Evolutionary conservation across 176 grass and related monocot species (phyloP), one percentile per base, ranked within the genome.

Genomic region (Carex kokanica): DNA sequence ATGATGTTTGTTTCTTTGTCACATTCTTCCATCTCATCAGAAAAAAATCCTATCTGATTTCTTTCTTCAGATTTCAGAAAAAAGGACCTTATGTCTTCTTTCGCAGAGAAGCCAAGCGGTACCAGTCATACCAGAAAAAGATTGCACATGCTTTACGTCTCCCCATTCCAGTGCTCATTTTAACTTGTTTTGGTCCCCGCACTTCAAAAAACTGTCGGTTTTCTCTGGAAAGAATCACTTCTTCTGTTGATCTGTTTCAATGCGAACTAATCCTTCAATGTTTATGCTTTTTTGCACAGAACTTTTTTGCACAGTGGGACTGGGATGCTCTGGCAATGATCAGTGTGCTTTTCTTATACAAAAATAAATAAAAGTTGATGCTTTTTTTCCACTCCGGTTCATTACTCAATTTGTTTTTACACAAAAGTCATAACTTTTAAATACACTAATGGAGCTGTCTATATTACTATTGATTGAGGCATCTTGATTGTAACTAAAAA

Each of bases 81-180:
- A 75, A 54, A 17, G 21, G 10, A 27, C 6, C 49, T 75, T 13
- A 75, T 41, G 64, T 74, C 70, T 52, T 23, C 40, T 73, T 9
- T 52, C 20, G 21, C 70, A 74, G 70, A 52, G 21, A 74, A 74
- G 20, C 70, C 43, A 74, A 52, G 70, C 70, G 21, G 43, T 52
- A 74, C 70, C 70, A 15, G 43, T 45, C 70, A 52, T 74, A 52
- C 70, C 70, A 74, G 70, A 74, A 52, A 74, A 73, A 51, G 70
- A 74, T 74, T 55, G 23, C 56, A 77, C 32, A 77, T 55, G 49
- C 73, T 77, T 77, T 77, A 77, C 73, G 49, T 32, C 6, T 55
- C 11, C 15, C 49, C 73, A 77, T 54, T 24, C 9, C 24, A 31
- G 47, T 53, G 49, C 12, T 21, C 47, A 24, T 77, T 11, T 11